phyloP scores from a whole-genome alignment of 1,284 basidiomycete species.

The Ganoderma multipileum region DNA sequence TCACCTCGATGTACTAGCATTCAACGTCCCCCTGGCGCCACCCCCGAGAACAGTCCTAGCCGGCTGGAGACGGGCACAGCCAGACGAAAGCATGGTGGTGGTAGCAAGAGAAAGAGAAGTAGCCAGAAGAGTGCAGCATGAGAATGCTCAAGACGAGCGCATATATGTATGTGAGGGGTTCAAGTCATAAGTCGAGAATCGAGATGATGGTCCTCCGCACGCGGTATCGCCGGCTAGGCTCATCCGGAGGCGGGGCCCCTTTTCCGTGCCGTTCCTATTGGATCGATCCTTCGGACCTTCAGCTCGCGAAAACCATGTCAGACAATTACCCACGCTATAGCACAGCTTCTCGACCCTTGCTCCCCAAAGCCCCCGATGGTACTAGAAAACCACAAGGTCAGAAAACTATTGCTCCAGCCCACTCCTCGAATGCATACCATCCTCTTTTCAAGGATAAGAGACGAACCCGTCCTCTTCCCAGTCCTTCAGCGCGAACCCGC shows the following conservation, averaged over 20 bases:
- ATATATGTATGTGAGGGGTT: background rate
- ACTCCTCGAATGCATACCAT: background rate
- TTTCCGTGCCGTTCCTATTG: background rate
- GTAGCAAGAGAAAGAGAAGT: background rate
- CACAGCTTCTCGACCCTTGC: background rate
- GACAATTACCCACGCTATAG: background rate
- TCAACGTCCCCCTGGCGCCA: slow-evolving; percentile 4
- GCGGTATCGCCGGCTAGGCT: background rate
- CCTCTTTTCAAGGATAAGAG: background rate
- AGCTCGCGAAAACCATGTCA: background rate
- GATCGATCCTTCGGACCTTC: background rate
- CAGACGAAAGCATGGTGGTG: slow-evolving; percentile 8
- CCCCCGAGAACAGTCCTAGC: slow-evolving; percentile 11
- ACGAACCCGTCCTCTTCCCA: background rate
- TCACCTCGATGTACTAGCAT: slow-evolving; percentile 15
- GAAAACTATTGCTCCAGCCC: background rate
- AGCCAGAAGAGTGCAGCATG: background rate
- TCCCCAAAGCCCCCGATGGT: background rate
- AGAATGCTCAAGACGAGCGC: background rate
- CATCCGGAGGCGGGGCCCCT: background rate
- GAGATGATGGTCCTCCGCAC: background rate
- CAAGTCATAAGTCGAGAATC: background rate
- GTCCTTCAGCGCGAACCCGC: background rate
- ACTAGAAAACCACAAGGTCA: background rate
- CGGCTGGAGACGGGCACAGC: slow-evolving; percentile 18